Percentiles rank a stretch among this genome's conserved stretches.
Evolutionary conservation across 2,329 filamentous ascomycete species (phyloP).

Genomic region (Xylariomycetidae sp.): DNA sequence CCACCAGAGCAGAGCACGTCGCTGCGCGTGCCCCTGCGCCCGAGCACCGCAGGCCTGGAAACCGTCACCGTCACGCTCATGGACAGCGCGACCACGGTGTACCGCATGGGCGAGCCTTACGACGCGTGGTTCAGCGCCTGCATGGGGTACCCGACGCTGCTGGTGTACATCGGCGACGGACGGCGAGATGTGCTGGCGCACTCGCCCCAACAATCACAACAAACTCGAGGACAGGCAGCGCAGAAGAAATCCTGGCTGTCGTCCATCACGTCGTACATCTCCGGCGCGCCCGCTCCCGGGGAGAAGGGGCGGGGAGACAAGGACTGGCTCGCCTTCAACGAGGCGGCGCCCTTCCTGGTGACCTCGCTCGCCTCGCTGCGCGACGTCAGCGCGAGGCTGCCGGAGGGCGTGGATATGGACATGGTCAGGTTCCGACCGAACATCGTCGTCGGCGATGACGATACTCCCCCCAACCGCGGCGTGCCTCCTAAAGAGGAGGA

Average conservation of each 20-base stretch:
- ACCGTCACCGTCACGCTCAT: constrained; percentile 54
- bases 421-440: constrained; percentile 70
- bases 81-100: constrained; percentile 51
- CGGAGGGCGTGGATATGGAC: constrained; percentile 46
- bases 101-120: constrained; percentile 57
- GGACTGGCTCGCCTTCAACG: constrained; percentile 62
- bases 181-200: constrained; percentile 59
- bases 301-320: neutral
- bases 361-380: constrained; percentile 65
- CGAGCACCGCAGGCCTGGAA: constrained; percentile 40
- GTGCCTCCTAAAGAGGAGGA: constrained; percentile 1
- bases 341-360: constrained; percentile 71
- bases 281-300: constrained; percentile 7
- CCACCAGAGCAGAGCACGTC: constrained; percentile 30
- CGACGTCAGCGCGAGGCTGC: constrained; percentile 56
- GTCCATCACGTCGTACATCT: constrained; percentile 29
- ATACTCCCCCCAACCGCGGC: constrained; percentile 10
- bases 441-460: constrained; percentile 59
- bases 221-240: constrained; percentile 19
- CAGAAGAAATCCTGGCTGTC: constrained; percentile 30
- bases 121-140: constrained; percentile 64
- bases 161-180: constrained; percentile 62
- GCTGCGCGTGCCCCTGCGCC: constrained; percentile 54
- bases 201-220: constrained; percentile 29
- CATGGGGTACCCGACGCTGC: constrained; percentile 56